Conservation (phyloP, 768 basidiomycete species). For the Nidularia pulvinata region DNA sequence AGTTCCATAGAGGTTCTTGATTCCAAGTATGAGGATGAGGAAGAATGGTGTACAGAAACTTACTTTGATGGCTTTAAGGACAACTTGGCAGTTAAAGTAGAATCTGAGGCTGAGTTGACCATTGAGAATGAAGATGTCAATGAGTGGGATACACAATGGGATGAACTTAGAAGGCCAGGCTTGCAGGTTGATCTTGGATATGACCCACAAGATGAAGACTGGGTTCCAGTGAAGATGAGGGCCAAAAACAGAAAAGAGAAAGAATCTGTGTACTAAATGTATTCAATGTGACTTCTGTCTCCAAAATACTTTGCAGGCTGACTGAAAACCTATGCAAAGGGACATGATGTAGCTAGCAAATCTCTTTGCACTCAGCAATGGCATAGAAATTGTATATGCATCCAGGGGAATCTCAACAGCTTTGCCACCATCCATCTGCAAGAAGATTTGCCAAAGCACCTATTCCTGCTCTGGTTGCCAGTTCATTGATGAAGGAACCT, state of each 20-base stretch:
- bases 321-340: slow-evolving; percentile 6
- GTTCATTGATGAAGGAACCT: too few species aligned
- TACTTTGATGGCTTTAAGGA: not conserved
- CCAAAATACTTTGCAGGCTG: not conserved
- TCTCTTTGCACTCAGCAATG: not conserved
- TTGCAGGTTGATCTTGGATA: slow-evolving; percentile 1
- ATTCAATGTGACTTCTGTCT: not conserved
- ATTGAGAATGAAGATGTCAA: not conserved
- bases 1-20: too few species aligned
- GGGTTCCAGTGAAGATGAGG: slow-evolving; percentile 2
- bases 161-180: not conserved
- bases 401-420: not conserved
- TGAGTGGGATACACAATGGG: not conserved
- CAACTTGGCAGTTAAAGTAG: not conserved
- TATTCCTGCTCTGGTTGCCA: too few species aligned
- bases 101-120: not conserved
- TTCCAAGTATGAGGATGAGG: not conserved
- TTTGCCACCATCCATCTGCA: not conserved
- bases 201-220: slow-evolving; percentile 6
- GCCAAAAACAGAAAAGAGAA: not conserved
- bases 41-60: not conserved
- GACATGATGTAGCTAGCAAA: slow-evolving; percentile 6
- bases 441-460: not conserved
- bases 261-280: not conserved
- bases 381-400: not conserved